Percentiles rank a stretch among this genome's conserved stretches.
Conservation (phyloP, 2,329 filamentous ascomycete genomes). For the Neofusicoccum sp. region DNA sequence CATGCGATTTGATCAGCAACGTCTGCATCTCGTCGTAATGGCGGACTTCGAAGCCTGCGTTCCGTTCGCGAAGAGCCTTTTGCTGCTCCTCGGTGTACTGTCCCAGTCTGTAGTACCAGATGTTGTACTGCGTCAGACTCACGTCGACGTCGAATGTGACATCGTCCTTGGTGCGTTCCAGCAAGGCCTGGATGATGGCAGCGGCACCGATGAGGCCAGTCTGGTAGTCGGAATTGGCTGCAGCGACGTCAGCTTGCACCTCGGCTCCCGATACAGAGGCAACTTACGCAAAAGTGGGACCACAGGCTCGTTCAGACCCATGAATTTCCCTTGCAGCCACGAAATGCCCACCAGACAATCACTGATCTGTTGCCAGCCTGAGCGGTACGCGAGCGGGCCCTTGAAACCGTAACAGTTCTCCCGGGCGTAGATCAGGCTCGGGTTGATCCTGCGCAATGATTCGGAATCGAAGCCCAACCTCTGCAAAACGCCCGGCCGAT, state of each 20-base stretch:
- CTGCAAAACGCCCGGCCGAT: constrained; percentile 49
- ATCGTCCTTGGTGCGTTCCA: constrained; percentile 28
- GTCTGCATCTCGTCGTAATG: constrained; percentile 18
- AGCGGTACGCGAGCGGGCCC: constrained; percentile 47
- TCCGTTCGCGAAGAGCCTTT: background rate
- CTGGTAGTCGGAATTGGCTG: constrained; percentile 23
- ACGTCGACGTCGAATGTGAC: constrained; percentile 17
- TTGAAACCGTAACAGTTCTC: constrained; percentile 57
- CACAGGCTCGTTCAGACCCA: constrained; percentile 15
- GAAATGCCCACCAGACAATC: constrained; percentile 15
- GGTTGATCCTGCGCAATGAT: constrained; percentile 41
- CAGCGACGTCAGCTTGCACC: background rate
- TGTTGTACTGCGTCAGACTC: constrained; percentile 18
- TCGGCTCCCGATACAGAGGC: background rate
- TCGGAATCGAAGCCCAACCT: constrained; percentile 46
- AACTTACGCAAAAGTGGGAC: constrained; percentile 17
- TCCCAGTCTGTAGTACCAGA: constrained; percentile 18
- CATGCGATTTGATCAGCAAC: constrained; percentile 7
- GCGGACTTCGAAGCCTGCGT: constrained; percentile 13
- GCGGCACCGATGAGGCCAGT: constrained; percentile 45
- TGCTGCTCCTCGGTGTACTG: constrained; percentile 4
- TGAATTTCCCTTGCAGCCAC: constrained; percentile 10
- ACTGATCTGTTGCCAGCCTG: constrained; percentile 55
- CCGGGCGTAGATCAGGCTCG: constrained; percentile 41
- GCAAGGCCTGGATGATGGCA: constrained; percentile 43